Conservation (phyloP, 148 eudicot genomes). For the Gaultheria prostrata region DNA sequence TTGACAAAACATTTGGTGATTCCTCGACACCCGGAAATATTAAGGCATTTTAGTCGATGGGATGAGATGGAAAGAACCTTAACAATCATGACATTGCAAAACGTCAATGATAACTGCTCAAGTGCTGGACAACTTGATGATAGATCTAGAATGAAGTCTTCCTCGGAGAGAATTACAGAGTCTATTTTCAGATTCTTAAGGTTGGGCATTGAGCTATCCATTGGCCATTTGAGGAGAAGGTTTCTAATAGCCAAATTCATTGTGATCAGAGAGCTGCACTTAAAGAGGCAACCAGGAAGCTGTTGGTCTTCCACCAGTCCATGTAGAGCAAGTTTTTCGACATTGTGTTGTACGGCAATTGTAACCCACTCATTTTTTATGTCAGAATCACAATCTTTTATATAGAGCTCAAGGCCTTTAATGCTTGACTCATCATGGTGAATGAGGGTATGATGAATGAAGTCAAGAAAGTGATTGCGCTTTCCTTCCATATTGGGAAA, state of each 20-base stretch:
- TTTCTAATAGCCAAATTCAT: not conserved
- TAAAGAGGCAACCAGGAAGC: not conserved
- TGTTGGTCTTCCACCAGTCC: not conserved
- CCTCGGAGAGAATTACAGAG: not conserved
- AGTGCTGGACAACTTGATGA: not conserved
- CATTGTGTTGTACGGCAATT: not conserved
- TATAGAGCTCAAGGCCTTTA: not conserved
- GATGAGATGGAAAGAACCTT: not conserved
- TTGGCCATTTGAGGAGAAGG: too few relatives aligned
- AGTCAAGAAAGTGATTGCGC: not conserved
- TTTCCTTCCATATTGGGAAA: conserved; percentile 3
- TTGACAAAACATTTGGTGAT: not conserved
- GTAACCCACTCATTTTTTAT: not conserved
- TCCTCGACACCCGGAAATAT: not conserved
- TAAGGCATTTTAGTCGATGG: not conserved
- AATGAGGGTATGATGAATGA: not conserved
- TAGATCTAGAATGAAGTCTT: not conserved
- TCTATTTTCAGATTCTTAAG: too few relatives aligned
- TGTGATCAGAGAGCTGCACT: not conserved
- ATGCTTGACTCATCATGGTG: conserved; percentile 3
- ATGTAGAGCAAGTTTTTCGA: not conserved
- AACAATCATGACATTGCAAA: not conserved
- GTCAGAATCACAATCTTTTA: not conserved
- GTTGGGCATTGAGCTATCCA: too few relatives aligned
- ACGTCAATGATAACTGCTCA: not conserved